A percentile compares a stretch with the other conserved stretches of the same genome.
phyloP scores from a whole-genome alignment of 495 filamentous ascomycete species.

The Aspergillus sclerotioniger region DNA sequence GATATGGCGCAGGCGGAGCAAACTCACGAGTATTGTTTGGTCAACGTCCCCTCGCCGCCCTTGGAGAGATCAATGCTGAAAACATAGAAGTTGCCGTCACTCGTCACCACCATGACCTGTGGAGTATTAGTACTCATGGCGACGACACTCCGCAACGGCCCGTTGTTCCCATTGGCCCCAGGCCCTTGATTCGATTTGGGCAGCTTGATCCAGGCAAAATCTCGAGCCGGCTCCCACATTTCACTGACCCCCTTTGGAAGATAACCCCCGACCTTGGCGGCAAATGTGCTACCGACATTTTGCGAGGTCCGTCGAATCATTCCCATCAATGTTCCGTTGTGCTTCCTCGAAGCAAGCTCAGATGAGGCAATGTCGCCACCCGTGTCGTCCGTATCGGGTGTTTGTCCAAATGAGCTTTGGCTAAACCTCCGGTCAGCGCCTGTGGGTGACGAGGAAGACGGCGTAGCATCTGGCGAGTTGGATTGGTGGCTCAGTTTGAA shows the following conservation, averaged over 20 bases:
- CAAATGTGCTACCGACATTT: constrained; percentile 86
- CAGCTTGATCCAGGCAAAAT: constrained; percentile 94
- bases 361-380: constrained; percentile 29
- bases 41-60: constrained; percentile 88
- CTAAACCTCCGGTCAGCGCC: constrained; percentile 41
- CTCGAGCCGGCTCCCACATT: constrained; percentile 94
- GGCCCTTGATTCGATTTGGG: constrained; percentile 56
- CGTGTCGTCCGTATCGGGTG: constrained; percentile 37
- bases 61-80: constrained; percentile 93
- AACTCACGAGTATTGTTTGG: constrained; percentile 85
- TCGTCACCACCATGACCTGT: constrained; percentile 97
- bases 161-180: constrained; percentile 36
- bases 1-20: not conserved
- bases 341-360: constrained; percentile 42
- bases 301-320: constrained; percentile 97
- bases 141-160: constrained; percentile 76
- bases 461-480: constrained; percentile 30
- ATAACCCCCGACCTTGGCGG: constrained; percentile 85
- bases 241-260: constrained; percentile 88
- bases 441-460: constrained; percentile 30
- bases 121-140: constrained; percentile 91
- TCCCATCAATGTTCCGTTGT: constrained; percentile 71
- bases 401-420: constrained; percentile 35
- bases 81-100: constrained; percentile 90
- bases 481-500: constrained; percentile 67